These are phyloP conservation scores for Zasmidium citrigriseum DNA, from an alignment of 2,329 filamentous ascomycete genomes.

Conservation along the genomic window DNA sequence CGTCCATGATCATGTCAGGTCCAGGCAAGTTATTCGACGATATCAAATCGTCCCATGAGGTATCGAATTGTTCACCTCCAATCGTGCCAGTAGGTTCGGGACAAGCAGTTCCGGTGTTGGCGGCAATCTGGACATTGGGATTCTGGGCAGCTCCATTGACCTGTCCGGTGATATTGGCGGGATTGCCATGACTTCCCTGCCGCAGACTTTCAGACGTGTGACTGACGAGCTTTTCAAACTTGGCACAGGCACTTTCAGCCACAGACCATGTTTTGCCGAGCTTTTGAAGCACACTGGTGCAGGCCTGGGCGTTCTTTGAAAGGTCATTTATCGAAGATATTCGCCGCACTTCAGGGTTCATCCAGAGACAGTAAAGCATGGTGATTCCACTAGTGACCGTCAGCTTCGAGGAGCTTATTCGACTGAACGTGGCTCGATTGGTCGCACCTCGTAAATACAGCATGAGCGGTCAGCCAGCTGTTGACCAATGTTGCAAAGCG, in stretches of 20 bases:
- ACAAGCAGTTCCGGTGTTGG: no score
- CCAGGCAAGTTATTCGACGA: background rate
- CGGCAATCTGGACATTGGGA: background rate
- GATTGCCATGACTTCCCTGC: background rate
- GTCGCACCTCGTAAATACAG: background rate
- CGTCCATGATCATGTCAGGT: background rate
- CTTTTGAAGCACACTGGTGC: background rate
- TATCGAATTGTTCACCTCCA: background rate
- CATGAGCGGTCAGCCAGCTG: constrained; percentile 3
- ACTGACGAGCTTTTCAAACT: constrained; percentile 2
- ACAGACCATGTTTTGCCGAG: constrained; percentile 1
- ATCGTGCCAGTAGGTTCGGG: no score
- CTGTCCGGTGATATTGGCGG: background rate
- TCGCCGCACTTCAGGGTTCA: background rate
- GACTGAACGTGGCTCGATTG: no score
- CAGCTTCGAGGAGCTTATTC: no score
- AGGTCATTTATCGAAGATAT: background rate
- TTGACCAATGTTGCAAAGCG: constrained; percentile 1
- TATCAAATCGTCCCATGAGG: constrained; percentile 2
- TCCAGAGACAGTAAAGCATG: constrained; percentile 4
- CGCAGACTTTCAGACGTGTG: background rate
- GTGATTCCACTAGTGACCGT: constrained; percentile 1
- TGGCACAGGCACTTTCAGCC: background rate
- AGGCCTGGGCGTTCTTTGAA: background rate
- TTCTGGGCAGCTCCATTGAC: background rate